A percentile compares a stretch with the other conserved stretches of the same genome.
Conservation (phyloP, 495 filamentous ascomycete genomes). For the Penicillium verhagenii region DNA sequence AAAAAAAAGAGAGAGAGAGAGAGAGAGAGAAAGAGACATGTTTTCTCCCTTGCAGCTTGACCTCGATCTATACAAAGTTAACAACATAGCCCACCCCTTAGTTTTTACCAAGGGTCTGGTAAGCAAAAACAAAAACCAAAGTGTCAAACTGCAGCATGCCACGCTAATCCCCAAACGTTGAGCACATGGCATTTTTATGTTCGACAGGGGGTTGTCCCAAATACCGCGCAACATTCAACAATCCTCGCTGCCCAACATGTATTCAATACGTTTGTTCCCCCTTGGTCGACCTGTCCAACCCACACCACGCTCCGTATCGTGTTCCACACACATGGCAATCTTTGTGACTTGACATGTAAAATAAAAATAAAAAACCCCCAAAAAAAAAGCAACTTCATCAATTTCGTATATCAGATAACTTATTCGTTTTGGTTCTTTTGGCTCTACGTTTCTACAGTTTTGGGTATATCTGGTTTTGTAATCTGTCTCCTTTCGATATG, state of each 20-base stretch:
- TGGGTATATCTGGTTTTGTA: not conserved
- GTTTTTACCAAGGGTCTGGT: not conserved
- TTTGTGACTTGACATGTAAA: not conserved
- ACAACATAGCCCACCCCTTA: not conserved
- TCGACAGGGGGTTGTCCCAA: constrained; percentile 3
- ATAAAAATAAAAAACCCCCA: not conserved
- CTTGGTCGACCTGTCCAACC: not conserved
- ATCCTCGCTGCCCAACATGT: not conserved
- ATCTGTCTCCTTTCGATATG: not conserved
- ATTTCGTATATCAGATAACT: not conserved
- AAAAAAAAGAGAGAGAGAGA: not conserved
- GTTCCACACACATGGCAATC: constrained; percentile 3
- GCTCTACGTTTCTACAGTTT: no score
- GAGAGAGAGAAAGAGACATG: no score
- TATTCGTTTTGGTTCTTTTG: not conserved
- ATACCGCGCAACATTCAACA: not conserved
- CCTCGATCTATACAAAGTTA: not conserved
- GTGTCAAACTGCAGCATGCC: constrained; percentile 2
- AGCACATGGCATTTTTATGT: constrained; percentile 6
- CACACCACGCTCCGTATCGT: not conserved
- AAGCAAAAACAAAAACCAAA: not conserved
- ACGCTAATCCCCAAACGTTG: constrained; percentile 7
- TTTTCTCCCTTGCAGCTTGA: constrained; percentile 2
- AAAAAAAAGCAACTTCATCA: not conserved
- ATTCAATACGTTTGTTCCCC: not conserved